Conservation (phyloP, 306 rosid species). For the Cucurbita maxima region DNA sequence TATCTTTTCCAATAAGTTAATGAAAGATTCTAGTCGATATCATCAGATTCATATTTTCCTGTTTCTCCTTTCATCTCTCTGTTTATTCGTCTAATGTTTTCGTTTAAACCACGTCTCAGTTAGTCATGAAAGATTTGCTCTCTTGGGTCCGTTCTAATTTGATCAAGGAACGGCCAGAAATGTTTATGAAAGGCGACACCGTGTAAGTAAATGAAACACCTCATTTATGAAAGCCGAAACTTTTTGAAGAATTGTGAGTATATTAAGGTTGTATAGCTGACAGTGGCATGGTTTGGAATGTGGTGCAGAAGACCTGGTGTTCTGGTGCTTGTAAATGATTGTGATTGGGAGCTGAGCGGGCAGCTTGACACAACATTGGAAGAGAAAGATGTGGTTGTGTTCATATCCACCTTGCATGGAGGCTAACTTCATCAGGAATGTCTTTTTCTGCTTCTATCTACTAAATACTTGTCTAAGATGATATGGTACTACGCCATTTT, state of each 20-base stretch:
- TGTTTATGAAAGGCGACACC: slow-evolving; percentile 92
- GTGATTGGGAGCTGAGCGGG: slow-evolving; percentile 94
- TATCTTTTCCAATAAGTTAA: neutral
- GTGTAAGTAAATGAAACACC: slow-evolving; percentile 41
- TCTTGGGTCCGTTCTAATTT: slow-evolving; percentile 65
- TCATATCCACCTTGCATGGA: slow-evolving; percentile 87
- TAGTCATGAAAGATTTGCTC: slow-evolving; percentile 72
- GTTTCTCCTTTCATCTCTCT: neutral
- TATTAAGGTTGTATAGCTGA: neutral
- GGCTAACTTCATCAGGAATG: slow-evolving; percentile 24
- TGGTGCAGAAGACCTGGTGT: slow-evolving; percentile 89
- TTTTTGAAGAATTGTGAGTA: neutral
- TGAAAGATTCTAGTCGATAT: neutral
- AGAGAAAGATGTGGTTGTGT: slow-evolving; percentile 83
- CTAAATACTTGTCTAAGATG: neutral
- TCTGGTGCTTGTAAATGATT: slow-evolving; percentile 83
- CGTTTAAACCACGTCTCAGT: slow-evolving; percentile 19
- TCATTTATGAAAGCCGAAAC: neutral
- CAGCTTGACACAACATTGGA: slow-evolving; percentile 65
- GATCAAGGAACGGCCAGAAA: slow-evolving; percentile 96
- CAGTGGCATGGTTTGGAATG: neutral
- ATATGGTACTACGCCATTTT: neutral
- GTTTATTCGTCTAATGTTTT: neutral
- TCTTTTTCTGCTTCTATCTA: neutral
- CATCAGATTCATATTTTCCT: neutral